Base-by-base conservation (phyloP, 192 early-diverging fungal species). In the Gaertneriomyces sp. region DNA sequence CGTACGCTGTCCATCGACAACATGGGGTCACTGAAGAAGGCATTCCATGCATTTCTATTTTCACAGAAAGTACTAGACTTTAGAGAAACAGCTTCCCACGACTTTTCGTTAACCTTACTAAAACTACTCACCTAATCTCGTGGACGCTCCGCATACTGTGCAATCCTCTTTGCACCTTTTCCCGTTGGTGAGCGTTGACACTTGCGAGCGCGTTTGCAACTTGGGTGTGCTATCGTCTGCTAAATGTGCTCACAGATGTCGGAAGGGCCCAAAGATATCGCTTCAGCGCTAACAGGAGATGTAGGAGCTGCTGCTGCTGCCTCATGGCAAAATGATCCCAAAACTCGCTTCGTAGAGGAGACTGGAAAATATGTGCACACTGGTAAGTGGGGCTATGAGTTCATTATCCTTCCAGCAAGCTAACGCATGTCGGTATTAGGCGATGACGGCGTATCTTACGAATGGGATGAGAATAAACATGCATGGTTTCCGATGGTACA, bases 401-500 rank as follows among this genome's bases (percentile, higher is more conserved):
- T 12, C 54, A 56, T 39, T 38, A 56, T 38, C 8, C 11, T 56
- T 56, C 5, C 7, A 14, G 39, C 16, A 8, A 12, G 33, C 33
- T 33, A 11, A n/a, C 54, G 11, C 16, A 25, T 19, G 33, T 2
- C 14, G 54, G 39, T 57, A 43, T 40, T 83, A n/a, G 87, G 85
- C 49, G 86, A 88, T 4, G 89, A 93, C 58, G 89, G 85, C 6
- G 61, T 91, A n/a, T 78, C 86, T 40, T 96, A 88, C 52, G 92
- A 96, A 57, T 96, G 84, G 72, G 92, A 95, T 63, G 78, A 85
- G 16, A 77, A 75, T n/a, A 77, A 85, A 64, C 76, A 83, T 42
- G 91, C 90, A 0, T 96, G 94, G 94, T 95, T 94, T 79, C 94
- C 93, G 4, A 89, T 91, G 87, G 87, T 91, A 79, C 66, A 63